Conservation (phyloP, 768 basidiomycete species). For the Royoungia palumana region DNA sequence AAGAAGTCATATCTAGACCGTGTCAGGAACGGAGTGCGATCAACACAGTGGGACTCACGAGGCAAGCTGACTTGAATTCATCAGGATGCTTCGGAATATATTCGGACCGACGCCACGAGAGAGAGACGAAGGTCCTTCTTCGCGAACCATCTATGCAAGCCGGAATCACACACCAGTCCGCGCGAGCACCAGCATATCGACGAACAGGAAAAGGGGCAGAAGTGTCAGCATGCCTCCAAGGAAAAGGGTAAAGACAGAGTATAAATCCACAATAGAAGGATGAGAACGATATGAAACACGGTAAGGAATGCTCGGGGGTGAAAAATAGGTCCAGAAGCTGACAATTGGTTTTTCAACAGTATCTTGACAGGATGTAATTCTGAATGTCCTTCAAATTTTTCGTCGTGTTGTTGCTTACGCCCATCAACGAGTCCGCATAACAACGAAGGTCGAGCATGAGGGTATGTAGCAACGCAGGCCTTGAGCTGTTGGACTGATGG, state of each 20-base stretch:
- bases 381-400: too few relatives aligned
- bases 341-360: background rate
- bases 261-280: background rate
- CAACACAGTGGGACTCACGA: slow-evolving; percentile 49
- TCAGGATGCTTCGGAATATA: slow-evolving; percentile 78
- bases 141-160: slow-evolving; percentile 68
- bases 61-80: slow-evolving; percentile 91
- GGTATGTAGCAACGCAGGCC: too few relatives aligned
- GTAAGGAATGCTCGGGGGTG: background rate
- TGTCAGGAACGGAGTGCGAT: background rate
- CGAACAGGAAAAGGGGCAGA: background rate
- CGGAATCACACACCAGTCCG: background rate
- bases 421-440: background rate
- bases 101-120: slow-evolving; percentile 79
- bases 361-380: background rate
- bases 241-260: background rate
- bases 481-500: too few relatives aligned
- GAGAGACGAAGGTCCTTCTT: slow-evolving; percentile 79
- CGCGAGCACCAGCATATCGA: background rate
- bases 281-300: background rate
- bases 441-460: background rate
- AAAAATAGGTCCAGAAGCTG: background rate
- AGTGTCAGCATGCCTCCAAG: slow-evolving; percentile 8
- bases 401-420: background rate
- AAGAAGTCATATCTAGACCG: slow-evolving; percentile 78